Base-by-base conservation (phyloP, 768 basidiomycete species). In the Tulasnella sp. region DNA sequence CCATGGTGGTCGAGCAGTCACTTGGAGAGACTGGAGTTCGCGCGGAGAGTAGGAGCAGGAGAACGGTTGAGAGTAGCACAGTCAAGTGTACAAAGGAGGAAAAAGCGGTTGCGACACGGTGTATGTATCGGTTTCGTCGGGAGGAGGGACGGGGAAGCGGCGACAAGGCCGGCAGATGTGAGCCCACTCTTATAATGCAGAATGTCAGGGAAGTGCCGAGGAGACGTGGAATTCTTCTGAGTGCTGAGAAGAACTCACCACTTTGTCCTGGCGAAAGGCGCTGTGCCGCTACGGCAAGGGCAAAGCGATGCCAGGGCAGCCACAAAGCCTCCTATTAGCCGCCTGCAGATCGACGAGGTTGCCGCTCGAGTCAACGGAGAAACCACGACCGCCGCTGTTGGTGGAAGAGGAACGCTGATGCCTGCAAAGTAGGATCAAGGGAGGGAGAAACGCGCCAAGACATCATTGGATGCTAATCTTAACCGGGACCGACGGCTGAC, bases 381-480 rank as follows among this genome's bases (percentile, higher is more conserved):
- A 11, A 14, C 60, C 3, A 31, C 5, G 31, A 69, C 34, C 16
- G 64, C 64, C 37, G 34, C 12, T 28, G 64, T 37, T 24, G 18
- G 28, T 14, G 3, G 64, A 69, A 6, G 34, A 20, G 16, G 28
- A 37, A 0, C 3, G 64, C 31, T 34, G 31, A 69, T 4, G 18
- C 64, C 16, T 16, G 31, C 2, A 37, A 18, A 34, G 4, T 12
- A 22, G 1, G 74, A 75, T 75, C 74, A 75, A 75, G 40, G 22
- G 46, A 41, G 31, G 41, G 40, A 9, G 72, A 44, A 73, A 73
- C 31, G 74, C 74, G 74, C 74, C 74, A 75, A 75, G 46, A 37
- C 74, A 22, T 75, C 41, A 75, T 42, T 42, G 74, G 40, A 48
- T 75, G 40, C 74, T 75, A 75, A 42, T 75, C 40, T 42, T 75